Evolutionary conservation across 192 early-diverging fungal genomes (phyloP).

Genomic region (Entomortierella chlamydospora): DNA sequence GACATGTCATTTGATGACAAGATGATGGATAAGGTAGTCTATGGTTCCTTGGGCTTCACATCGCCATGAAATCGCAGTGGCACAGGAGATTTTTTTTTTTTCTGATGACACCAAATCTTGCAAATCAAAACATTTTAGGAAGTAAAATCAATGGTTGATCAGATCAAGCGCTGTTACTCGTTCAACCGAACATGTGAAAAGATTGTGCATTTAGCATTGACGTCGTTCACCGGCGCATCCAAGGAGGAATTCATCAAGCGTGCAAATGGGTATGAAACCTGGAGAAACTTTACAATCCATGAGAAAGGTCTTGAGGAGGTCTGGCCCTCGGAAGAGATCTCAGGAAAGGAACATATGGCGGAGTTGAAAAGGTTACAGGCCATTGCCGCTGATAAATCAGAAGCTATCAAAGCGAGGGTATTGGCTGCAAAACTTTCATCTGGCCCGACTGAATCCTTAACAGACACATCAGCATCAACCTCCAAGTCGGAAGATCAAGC

Average conservation of each 20-base stretch:
- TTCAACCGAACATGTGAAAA: conserved; percentile 67
- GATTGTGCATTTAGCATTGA: conserved; percentile 68
- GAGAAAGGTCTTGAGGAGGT: conserved; percentile 44
- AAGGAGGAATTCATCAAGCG: conserved; percentile 59
- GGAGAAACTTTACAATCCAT: conserved; percentile 60
- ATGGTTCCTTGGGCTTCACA: background rate
- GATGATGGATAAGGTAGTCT: conserved; percentile 76
- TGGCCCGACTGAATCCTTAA: background rate
- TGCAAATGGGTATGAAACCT: conserved; percentile 60
- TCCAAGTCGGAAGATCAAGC: background rate
- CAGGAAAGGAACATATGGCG: conserved; percentile 50
- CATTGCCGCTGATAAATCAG: conserved; percentile 33
- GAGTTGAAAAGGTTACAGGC: conserved; percentile 33
- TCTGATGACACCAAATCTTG: too few relatives aligned
- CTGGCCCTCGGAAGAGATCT: conserved; percentile 53
- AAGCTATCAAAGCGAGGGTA: conserved; percentile 31
- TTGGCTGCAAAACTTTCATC: conserved; percentile 14
- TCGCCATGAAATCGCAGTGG: too few relatives aligned
- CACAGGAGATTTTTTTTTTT: too few relatives aligned
- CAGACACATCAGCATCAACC: background rate
- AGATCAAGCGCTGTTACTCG: conserved; percentile 82
- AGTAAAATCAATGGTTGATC: conserved; percentile 74
- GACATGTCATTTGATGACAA: conserved; percentile 84
- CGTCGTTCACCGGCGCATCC: conserved; percentile 67
- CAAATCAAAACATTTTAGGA: conserved; percentile 54